Percentiles rank a stretch among this genome's conserved stretches.
These are phyloP conservation scores for Calocera cornea DNA, from an alignment of 768 basidiomycete species.

Conservation along the genomic window DNA sequence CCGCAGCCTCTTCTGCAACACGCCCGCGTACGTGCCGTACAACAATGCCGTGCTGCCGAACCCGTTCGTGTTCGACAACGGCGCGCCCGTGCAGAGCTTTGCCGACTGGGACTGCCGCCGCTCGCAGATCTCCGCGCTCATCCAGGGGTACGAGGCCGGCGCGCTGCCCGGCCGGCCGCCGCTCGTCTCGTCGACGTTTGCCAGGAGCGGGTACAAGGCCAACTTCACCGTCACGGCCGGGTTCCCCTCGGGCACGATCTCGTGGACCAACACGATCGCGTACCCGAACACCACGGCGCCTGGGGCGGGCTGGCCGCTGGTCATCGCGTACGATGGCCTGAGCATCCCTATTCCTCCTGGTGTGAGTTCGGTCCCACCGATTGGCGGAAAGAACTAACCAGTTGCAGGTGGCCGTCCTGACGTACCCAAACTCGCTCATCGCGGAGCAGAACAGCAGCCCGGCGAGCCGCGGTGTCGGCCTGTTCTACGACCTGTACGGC, in stretches of 20 bases:
- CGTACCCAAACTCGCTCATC: conserved; percentile 21
- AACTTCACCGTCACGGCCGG: conserved; percentile 39
- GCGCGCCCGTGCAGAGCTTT: conserved; percentile 31
- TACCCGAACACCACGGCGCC: conserved; percentile 29
- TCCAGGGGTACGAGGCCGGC: conserved; percentile 43
- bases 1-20: not conserved
- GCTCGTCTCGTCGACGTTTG: conserved; percentile 34
- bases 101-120: conserved; percentile 41
- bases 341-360: conserved; percentile 26
- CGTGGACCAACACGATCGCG: conserved; percentile 36
- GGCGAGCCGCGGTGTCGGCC: conserved; percentile 39
- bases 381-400: conserved; percentile 31
- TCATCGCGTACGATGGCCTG: conserved; percentile 39
- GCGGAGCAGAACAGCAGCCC: conserved; percentile 32
- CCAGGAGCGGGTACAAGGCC: conserved; percentile 19
- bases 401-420: conserved; percentile 1
- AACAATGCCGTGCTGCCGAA: conserved; percentile 37
- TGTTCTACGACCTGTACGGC: conserved; percentile 47
- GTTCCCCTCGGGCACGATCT: conserved; percentile 35
- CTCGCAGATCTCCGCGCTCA: conserved; percentile 34
- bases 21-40: conserved; percentile 12
- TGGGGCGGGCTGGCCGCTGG: conserved; percentile 34
- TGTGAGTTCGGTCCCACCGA: conserved; percentile 35
- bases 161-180: conserved; percentile 36
- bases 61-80: conserved; percentile 41